phyloP scores from a whole-genome alignment of 352 stramenopile genomes.

The Phytopythium chamaehyphon region DNA sequence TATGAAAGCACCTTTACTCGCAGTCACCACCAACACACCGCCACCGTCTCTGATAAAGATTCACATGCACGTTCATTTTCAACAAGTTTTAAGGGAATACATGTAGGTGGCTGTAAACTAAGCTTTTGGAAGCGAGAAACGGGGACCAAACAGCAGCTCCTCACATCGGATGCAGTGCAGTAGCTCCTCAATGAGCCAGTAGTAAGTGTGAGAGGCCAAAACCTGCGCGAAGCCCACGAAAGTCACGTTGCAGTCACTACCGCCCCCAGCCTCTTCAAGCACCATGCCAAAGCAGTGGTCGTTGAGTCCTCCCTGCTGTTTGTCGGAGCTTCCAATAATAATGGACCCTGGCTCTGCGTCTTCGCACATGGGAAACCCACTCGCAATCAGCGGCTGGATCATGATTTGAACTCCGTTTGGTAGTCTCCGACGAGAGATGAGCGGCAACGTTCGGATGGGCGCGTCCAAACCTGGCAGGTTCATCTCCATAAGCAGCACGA shows the following conservation, averaged over 20 bases:
- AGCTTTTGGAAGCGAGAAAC: constrained; percentile 4
- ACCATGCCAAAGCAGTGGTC: constrained; percentile 7
- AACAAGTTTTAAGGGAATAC: too few species aligned
- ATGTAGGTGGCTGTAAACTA: too few species aligned
- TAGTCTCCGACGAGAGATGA: constrained; percentile 3
- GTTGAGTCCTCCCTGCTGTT: not conserved
- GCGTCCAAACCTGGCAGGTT: constrained; percentile 1
- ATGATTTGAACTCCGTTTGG: not conserved
- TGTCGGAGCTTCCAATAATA: not conserved
- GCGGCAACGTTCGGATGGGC: not conserved
- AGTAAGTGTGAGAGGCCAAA: constrained; percentile 1
- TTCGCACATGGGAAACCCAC: constrained; percentile 1
- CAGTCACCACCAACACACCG: too few species aligned
- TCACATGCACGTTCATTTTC: too few species aligned
- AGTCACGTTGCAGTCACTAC: not conserved
- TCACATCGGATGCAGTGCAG: constrained; percentile 6
- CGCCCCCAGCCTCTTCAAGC: not conserved
- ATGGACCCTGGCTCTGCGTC: not conserved
- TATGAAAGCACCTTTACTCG: too few species aligned
- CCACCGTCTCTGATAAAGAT: too few species aligned
- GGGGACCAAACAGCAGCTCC: constrained; percentile 6
- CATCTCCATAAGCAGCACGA: constrained; percentile 10
- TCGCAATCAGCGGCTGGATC: constrained; percentile 4
- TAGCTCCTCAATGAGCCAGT: constrained; percentile 6
- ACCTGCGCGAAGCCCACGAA: constrained; percentile 6